A percentile compares a stretch with the other conserved stretches of the same genome.
Conservation (phyloP, 2,329 filamentous ascomycete species). For the Cytospora piceicola region DNA sequence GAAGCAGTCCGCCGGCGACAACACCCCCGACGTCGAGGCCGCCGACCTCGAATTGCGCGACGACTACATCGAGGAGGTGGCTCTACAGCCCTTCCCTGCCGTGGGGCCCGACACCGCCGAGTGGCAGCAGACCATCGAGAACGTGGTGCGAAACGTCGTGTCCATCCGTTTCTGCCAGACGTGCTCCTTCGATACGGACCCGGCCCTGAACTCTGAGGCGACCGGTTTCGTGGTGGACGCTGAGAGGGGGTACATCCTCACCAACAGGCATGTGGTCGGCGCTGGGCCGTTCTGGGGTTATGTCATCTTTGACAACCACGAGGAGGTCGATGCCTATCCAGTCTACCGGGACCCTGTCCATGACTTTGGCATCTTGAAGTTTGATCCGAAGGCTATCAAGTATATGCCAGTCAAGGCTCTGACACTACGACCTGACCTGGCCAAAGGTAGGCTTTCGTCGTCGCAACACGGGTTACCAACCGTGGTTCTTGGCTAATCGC, state of each 20-base stretch:
- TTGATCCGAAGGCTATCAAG: constrained; percentile 94
- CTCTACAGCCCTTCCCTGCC: constrained; percentile 37
- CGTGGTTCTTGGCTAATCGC: constrained; percentile 32
- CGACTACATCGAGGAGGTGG: constrained; percentile 25
- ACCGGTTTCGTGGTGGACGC: constrained; percentile 98
- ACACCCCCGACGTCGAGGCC: constrained; percentile 33
- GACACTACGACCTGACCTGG: constrained; percentile 80
- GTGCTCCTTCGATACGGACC: constrained; percentile 96
- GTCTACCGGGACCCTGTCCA: constrained; percentile 98
- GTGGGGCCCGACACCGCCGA: constrained; percentile 69
- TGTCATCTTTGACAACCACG: constrained; percentile 98
- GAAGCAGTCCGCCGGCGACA: constrained; percentile 34
- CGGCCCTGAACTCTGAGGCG: constrained; percentile 90
- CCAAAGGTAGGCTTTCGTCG: constrained; percentile 55
- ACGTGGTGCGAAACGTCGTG: constrained; percentile 91
- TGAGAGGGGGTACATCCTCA: constrained; percentile 84
- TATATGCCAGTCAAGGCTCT: constrained; percentile 91
- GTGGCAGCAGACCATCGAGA: constrained; percentile 96
- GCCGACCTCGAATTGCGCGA: constrained; percentile 30
- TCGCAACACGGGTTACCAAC: constrained; percentile 13
- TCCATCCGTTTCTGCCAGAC: constrained; percentile 99
- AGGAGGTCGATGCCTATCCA: constrained; percentile 92
- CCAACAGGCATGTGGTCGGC: constrained; percentile 91
- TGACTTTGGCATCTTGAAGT: constrained; percentile 96
- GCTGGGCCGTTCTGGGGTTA: constrained; percentile 97